Base-by-base conservation (phyloP, 352 stramenopile genomes). In the Globisporangium barbulae region DNA sequence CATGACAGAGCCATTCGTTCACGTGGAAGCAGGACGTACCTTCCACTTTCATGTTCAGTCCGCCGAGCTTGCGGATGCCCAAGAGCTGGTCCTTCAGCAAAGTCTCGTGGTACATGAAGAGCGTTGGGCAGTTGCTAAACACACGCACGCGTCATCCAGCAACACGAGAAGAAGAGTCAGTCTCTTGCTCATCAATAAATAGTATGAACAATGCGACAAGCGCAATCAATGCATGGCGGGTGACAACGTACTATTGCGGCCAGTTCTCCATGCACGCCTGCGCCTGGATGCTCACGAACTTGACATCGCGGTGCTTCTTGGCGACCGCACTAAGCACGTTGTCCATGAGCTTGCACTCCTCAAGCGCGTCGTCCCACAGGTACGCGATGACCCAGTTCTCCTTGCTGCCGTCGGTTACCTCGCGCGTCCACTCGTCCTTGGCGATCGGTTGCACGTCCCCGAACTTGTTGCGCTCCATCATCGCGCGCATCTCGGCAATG, bases 61-160 rank as follows among this genome's bases (percentile, higher is more conserved):
- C 93, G 17, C 89, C 90, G 39, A 98, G 80, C 71, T 96, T 93
- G 62, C 81, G 87, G 54, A 97, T 90, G 44, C 86, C 80, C 45
- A 97, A 72, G 47, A 98, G 68, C 69, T 98, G 91, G 65, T 92
- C 96, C 77, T 91, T 76, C 21, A 98, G 79, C 22, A 75, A 67
- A 12, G 90, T 89, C 58, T 97, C 88, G 61, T 93, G 76, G 78
- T 98, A 98, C 78, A 97, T 90, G 70, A 98, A 97, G 33, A 98
- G 76, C 50, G 91, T 97, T 31, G 93, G 93, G 67, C 95, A 91
- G 77, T 98, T 98, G 53, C 76, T 83, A 53, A 8, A 62, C 25
- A 48, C 6, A 58, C 58, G 17, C 37, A 35, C 19, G 28, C 21
- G 42, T 10, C 42, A 22, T 22, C 12, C 5, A 22, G 19, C 33